Evolutionary conservation across 768 basidiomycete species (phyloP).

Genomic region (Serendipita indica): DNA sequence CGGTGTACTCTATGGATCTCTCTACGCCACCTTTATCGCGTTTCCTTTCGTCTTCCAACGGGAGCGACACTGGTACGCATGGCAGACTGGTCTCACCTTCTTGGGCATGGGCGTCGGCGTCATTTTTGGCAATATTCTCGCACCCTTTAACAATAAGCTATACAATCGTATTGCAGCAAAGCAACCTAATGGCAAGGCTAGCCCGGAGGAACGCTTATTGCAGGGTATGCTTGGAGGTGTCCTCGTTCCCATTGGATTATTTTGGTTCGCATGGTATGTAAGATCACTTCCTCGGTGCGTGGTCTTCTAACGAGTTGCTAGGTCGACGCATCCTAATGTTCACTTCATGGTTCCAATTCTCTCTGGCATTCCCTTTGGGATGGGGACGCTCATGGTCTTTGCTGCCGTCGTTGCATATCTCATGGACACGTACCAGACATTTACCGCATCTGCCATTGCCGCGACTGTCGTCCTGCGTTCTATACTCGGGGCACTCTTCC

Average conservation of each 20-base stretch:
- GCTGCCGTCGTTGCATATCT: constrained; percentile 53
- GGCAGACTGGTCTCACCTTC: constrained; percentile 45
- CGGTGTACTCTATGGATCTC: constrained; percentile 43
- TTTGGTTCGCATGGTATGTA: constrained; percentile 53
- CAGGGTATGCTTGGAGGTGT: constrained; percentile 40
- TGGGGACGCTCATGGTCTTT: constrained; percentile 48
- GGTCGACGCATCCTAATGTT: constrained; percentile 36
- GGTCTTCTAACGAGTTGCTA: constrained; percentile 16
- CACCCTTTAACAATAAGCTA: constrained; percentile 39
- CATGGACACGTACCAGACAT: constrained; percentile 51
- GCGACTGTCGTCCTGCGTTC: constrained; percentile 54
- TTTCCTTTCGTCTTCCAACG: constrained; percentile 46
- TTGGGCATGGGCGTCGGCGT: constrained; percentile 49
- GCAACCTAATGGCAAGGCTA: constrained; percentile 34
- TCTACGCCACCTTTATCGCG: constrained; percentile 51
- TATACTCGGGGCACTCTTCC: constrained; percentile 46
- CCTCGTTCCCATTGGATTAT: constrained; percentile 41
- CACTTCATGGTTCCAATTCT: constrained; percentile 59
- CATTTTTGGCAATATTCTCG: constrained; percentile 33
- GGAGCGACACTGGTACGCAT: constrained; percentile 37
- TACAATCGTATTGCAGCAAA: constrained; percentile 37
- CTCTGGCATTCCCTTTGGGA: constrained; percentile 51
- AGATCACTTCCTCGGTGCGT: constrained; percentile 7
- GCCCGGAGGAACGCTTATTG: constrained; percentile 52
- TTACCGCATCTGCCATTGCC: constrained; percentile 48